Evolutionary conservation across 495 filamentous ascomycete genomes (phyloP), one percentile per base, ranked within the genome.

Genomic region (Xylaria telfairii): DNA sequence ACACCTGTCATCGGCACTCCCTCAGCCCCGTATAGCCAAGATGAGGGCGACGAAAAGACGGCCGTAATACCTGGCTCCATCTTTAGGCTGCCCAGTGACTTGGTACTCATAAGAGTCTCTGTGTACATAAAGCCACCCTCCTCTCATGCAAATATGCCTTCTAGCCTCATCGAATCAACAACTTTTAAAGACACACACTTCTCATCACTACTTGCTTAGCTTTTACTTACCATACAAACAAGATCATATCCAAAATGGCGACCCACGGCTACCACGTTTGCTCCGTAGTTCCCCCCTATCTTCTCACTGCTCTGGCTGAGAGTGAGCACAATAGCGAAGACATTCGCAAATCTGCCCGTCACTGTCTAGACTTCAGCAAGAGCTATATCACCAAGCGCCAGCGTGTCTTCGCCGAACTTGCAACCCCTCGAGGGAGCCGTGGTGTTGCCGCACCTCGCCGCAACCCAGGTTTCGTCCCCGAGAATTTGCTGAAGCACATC

Each of bases 241-340:
- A 28, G 8, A 39, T 68, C 19, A 47, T 24, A 67, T 64, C 54
- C 68, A 78, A 75, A 17, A 78, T 78, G 76, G 69, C 74, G 12
- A 42, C 72, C 53, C 72, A 57, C 12, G 62, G 65, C 32, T 62
- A 61, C 67, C 56, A 77, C 37, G 71, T 81, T 57, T 82, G 81
- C 71, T 76, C 67, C 46, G 77, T 81, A 41, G 79, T 82, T 26
- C 81, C 81, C 5, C 80, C 81, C 2, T 79, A 83, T 65, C 73
- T 83, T 30, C 79, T 83, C 32, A 67, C 57, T 61, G 76, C 79
- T 68, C 79, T 83, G 57, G 76, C 76, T 49, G 75, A 79, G 4
- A 78, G 75, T 60, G 73, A 73, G 42, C 54, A 72, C 56, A 78
- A 76, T 37, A 68, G 71, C 53, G 76, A 79, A 3, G 67, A 68